Percentiles rank a stretch among this genome's conserved stretches.
Evolutionary conservation across 805 yeast species (phyloP).

Genomic region (Phaffomyces antillensis): DNA sequence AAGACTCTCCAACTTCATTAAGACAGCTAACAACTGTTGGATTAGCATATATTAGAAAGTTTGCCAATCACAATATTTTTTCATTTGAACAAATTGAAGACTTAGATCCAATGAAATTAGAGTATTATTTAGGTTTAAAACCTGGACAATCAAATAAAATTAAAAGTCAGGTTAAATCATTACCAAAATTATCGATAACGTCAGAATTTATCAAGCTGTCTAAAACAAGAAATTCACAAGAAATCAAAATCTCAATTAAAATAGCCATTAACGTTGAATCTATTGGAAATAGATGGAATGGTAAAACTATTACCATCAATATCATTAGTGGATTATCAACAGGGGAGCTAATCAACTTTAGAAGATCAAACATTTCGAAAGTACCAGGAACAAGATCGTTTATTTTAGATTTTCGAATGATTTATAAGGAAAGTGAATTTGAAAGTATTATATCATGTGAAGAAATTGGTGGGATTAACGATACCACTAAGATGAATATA

Average conservation of each 20-base stretch:
- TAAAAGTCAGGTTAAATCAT: slow-evolving; percentile 23
- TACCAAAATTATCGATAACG: slow-evolving; percentile 32
- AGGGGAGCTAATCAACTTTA: slow-evolving; percentile 37
- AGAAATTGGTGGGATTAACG: slow-evolving; percentile 29
- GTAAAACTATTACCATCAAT: slow-evolving; percentile 25
- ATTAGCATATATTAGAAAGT: slow-evolving; percentile 30
- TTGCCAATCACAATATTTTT: slow-evolving; percentile 29
- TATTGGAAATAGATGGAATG: slow-evolving; percentile 25
- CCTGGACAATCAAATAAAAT: slow-evolving; percentile 36
- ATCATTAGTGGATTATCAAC: slow-evolving; percentile 24
- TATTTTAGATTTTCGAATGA: slow-evolving; percentile 19
- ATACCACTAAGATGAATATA: slow-evolving; percentile 5
- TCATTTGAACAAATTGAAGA: slow-evolving; percentile 25
- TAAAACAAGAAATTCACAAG: slow-evolving; percentile 3
- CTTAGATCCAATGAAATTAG: slow-evolving; percentile 30
- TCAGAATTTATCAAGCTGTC: slow-evolving; percentile 12
- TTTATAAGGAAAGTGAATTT: slow-evolving; percentile 17
- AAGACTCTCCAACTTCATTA: slow-evolving; percentile 36
- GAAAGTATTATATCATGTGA: slow-evolving; percentile 30
- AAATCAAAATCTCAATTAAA: slow-evolving; percentile 21
- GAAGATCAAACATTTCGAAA: slow-evolving; percentile 29
- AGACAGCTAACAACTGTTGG: slow-evolving; percentile 44
- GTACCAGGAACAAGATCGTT: slow-evolving; percentile 23
- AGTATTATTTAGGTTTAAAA: slow-evolving; percentile 32
- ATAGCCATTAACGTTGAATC: slow-evolving; percentile 11